phyloP scores from a whole-genome alignment of 176 grass and related monocot species.

The Tillandsia fasciculata region DNA sequence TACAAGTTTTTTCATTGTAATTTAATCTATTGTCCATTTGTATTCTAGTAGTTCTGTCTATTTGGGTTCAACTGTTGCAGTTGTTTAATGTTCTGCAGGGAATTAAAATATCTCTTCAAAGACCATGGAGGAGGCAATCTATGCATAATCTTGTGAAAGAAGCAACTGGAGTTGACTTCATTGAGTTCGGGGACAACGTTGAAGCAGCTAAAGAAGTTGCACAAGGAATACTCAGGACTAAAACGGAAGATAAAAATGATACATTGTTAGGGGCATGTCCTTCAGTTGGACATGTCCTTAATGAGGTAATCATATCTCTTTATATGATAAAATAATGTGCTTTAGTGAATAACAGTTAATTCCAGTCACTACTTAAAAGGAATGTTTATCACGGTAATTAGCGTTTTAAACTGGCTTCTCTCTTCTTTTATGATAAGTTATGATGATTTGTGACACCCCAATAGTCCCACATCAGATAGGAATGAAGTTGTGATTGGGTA shows the following conservation, averaged over 20 bases:
- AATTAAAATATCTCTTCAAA: conserved; percentile 76
- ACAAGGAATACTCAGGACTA: conserved; percentile 37
- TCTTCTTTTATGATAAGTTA: no score
- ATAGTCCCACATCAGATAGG: no score
- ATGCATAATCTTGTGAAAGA: conserved; percentile 98
- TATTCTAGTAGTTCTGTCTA: no score
- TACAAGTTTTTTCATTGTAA: not conserved
- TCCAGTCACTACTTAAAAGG: no score
- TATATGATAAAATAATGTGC: not conserved
- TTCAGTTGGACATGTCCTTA: conserved; percentile 94
- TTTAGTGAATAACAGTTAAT: not conserved
- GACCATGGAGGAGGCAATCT: conserved; percentile 89
- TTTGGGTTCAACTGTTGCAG: no score
- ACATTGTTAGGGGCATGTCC: conserved; percentile 47
- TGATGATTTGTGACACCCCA: no score
- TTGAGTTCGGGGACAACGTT: conserved; percentile 41
- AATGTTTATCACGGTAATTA: no score
- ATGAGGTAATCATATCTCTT: conserved; percentile 42
- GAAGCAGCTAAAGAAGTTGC: conserved; percentile 61
- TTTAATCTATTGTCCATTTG: not conserved
- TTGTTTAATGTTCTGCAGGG: conserved; percentile 47
- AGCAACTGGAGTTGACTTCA: conserved; percentile 78
- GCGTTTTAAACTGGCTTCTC: no score
- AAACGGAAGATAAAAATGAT: conserved; percentile 36
- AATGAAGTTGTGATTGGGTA: no score